phyloP scores from a whole-genome alignment of 2,329 filamentous ascomycete genomes.

The Xylariales sp. region DNA sequence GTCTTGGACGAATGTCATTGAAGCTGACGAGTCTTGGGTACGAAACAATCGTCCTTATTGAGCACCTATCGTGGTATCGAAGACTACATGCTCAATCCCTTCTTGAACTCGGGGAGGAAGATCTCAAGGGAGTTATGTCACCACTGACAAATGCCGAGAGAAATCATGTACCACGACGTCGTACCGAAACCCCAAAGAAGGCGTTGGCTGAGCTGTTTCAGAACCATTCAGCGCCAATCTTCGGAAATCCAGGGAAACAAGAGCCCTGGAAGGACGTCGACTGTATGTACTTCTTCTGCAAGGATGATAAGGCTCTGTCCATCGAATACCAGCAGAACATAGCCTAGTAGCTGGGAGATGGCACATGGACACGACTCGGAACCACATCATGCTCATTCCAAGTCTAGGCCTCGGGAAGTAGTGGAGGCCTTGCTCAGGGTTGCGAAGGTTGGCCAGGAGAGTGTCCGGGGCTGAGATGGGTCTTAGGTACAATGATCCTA shows the following conservation, averaged over 20 bases:
- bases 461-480: neutral
- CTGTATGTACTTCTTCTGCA: constrained; percentile 16
- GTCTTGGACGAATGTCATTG: constrained; percentile 23
- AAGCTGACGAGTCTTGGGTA: too few species aligned
- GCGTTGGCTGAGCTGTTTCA: constrained; percentile 13
- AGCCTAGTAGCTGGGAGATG: constrained; percentile 8
- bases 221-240: constrained; percentile 15
- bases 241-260: constrained; percentile 15
- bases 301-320: constrained; percentile 15
- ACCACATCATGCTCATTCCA: constrained; percentile 15
- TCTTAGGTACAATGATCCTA: too few species aligned
- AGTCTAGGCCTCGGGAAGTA: constrained; percentile 13
- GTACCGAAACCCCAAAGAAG: constrained; percentile 10
- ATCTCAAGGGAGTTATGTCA: constrained; percentile 12
- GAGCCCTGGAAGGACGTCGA: constrained; percentile 19
- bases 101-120: too few species aligned
- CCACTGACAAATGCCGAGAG: constrained; percentile 10
- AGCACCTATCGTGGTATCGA: neutral
- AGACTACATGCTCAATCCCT: neutral
- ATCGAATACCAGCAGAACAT: constrained; percentile 11
- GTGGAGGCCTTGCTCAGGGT: neutral
- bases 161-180: constrained; percentile 18
- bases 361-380: constrained; percentile 9
- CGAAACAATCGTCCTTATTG: neutral
- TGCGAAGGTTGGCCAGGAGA: constrained; percentile 1